These are phyloP conservation scores for Tricholoma furcatifolium DNA, from an alignment of 768 basidiomycete genomes.

Conservation along the genomic window DNA sequence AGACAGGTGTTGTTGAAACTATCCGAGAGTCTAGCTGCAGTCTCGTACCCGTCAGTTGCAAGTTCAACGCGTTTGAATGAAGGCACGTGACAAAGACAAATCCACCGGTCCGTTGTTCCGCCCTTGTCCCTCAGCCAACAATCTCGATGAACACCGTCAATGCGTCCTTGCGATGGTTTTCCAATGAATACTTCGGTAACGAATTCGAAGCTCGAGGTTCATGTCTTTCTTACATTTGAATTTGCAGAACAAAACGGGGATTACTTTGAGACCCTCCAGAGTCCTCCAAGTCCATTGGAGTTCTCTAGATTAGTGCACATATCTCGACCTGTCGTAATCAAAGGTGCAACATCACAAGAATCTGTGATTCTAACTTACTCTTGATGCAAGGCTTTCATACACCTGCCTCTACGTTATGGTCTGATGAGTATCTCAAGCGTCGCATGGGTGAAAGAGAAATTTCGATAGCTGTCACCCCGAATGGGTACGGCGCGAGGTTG, in stretches of 20 bases:
- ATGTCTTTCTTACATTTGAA: not conserved
- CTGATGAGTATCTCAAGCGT: slow-evolving; percentile 57
- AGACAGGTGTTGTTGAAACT: not conserved
- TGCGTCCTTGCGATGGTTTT: slow-evolving; percentile 25
- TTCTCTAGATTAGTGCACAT: slow-evolving; percentile 68
- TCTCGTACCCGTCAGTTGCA: no score
- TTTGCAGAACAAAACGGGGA: slow-evolving; percentile 58
- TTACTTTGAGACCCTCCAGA: slow-evolving; percentile 45
- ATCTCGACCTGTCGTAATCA: slow-evolving; percentile 72
- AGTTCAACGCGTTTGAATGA: no score
- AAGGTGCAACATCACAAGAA: slow-evolving; percentile 37
- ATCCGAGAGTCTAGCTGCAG: no score
- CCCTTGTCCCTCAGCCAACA: not conserved
- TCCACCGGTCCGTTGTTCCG: not conserved
- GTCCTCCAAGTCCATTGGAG: slow-evolving; percentile 64
- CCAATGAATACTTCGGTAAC: slow-evolving; percentile 43
- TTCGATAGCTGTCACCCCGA: slow-evolving; percentile 79
- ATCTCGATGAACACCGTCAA: not conserved
- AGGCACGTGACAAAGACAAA: not conserved
- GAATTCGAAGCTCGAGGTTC: not conserved
- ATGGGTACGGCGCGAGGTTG: slow-evolving; percentile 54
- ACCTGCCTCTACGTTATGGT: slow-evolving; percentile 59
- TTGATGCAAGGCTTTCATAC: slow-evolving; percentile 42
- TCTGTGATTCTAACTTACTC: not conserved
- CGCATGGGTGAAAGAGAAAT: slow-evolving; percentile 53